phyloP scores from a whole-genome alignment of 1,284 basidiomycete genomes.

The Volvariella surrecta region DNA sequence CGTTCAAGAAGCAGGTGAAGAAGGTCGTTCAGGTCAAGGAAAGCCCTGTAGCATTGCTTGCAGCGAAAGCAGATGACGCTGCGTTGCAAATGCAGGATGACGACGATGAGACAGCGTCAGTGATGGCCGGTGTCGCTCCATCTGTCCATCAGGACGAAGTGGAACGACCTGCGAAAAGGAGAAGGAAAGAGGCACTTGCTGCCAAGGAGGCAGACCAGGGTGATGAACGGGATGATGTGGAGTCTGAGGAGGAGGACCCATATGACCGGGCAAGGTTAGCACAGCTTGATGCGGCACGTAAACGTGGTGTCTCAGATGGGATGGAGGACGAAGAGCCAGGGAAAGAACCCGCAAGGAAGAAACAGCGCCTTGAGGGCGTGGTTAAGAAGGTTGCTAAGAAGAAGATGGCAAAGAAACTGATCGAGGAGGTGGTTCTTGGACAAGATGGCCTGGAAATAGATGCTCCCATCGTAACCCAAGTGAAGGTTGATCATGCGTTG shows the following conservation, averaged over 20 bases:
- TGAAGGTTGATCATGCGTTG: conserved; percentile 1
- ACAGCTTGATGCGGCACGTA: conserved; percentile 15
- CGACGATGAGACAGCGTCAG: conserved; percentile 17
- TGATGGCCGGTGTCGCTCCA: background rate
- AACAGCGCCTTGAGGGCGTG: conserved; percentile 20
- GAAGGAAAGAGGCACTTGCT: conserved; percentile 19
- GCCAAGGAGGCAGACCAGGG: conserved; percentile 22
- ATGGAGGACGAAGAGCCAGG: conserved; percentile 35
- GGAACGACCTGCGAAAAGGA: conserved; percentile 26
- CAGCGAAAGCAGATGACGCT: conserved; percentile 23
- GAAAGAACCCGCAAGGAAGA: conserved; percentile 35
- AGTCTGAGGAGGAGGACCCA: conserved; percentile 31
- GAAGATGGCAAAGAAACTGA: conserved; percentile 13
- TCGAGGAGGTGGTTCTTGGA: conserved; percentile 8
- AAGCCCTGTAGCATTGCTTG: conserved; percentile 22
- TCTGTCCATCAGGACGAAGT: conserved; percentile 8
- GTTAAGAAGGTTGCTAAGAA: conserved; percentile 28
- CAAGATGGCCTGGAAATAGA: conserved; percentile 31
- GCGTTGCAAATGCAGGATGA: conserved; percentile 23
- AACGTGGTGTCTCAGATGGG: conserved; percentile 26
- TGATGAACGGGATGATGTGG: conserved; percentile 24
- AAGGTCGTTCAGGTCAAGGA: conserved; percentile 25
- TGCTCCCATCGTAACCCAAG: conserved; percentile 9
- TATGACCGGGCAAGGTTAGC: conserved; percentile 21
- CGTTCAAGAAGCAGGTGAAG: conserved; percentile 59